phyloP scores from a whole-genome alignment of 345 rosid genomes.

The Turritis glabra region DNA sequence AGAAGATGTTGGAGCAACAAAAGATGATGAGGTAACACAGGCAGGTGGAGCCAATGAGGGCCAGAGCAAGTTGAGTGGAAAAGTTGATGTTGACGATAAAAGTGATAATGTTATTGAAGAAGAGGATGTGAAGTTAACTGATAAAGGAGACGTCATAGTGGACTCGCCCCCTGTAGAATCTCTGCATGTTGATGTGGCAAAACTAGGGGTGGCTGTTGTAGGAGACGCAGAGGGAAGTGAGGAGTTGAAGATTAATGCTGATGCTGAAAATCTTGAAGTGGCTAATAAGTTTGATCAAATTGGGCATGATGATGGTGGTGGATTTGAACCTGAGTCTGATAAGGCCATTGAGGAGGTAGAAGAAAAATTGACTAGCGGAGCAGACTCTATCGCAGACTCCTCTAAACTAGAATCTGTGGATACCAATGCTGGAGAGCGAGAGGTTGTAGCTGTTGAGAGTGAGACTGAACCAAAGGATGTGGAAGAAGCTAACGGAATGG shows the following conservation, averaged over 20 bases:
- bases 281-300: conserved; percentile 54
- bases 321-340: conserved; percentile 23
- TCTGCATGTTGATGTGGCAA: conserved; percentile 39
- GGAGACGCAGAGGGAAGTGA: conserved; percentile 46
- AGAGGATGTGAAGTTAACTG: conserved; percentile 32
- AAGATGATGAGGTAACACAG: conserved; percentile 21
- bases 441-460: conserved; percentile 43
- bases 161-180: conserved; percentile 39
- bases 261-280: conserved; percentile 41
- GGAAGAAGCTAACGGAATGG: conserved; percentile 38
- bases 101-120: conserved; percentile 20
- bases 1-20: conserved; percentile 29
- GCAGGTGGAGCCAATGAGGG: conserved; percentile 28
- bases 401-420: conserved; percentile 24
- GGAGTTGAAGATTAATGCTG: conserved; percentile 36
- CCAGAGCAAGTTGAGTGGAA: neutral
- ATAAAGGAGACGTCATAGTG: conserved; percentile 38
- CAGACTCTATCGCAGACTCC: conserved; percentile 44
- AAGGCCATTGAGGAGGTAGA: conserved; percentile 41
- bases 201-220: conserved; percentile 43
- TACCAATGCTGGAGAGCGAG: conserved; percentile 30
- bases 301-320: conserved; percentile 33
- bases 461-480: conserved; percentile 33
- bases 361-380: conserved; percentile 37
- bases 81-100: conserved; percentile 37